phyloP scores from a whole-genome alignment of 495 filamentous ascomycete species.

The Chaetomium cochliodes region DNA sequence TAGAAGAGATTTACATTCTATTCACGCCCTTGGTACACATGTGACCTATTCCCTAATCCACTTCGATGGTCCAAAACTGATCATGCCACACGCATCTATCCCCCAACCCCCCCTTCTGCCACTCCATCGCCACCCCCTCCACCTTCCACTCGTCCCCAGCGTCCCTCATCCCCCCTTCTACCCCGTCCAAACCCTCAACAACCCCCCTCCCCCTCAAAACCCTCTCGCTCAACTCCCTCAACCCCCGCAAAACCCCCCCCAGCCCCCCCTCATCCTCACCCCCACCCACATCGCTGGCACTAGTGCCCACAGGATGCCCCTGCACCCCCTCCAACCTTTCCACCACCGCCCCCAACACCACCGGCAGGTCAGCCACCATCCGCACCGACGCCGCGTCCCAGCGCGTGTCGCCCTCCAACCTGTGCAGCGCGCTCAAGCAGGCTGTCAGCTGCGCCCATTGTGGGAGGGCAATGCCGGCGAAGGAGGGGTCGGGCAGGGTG shows the following conservation, averaged over 20 bases:
- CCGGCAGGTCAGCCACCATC: neutral
- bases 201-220: neutral
- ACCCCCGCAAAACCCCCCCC: neutral
- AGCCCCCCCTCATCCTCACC: neutral
- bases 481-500: neutral
- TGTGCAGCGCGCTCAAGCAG: neutral
- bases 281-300: too few species aligned
- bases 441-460: slow-evolving; percentile 42
- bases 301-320: neutral
- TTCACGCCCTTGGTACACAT: too few species aligned
- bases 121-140: too few species aligned
- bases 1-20: too few species aligned
- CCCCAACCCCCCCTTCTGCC: too few species aligned
- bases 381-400: neutral
- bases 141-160: too few species aligned
- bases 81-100: too few species aligned
- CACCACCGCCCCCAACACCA: neutral
- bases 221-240: neutral
- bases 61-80: too few species aligned
- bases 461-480: slow-evolving; percentile 13
- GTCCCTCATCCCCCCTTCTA: too few species aligned
- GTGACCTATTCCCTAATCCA: too few species aligned
- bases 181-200: too few species aligned
- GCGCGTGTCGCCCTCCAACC: neutral
- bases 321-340: neutral